Evolutionary conservation across 1,284 basidiomycete genomes (phyloP).

Genomic region (Ustilago curta): DNA sequence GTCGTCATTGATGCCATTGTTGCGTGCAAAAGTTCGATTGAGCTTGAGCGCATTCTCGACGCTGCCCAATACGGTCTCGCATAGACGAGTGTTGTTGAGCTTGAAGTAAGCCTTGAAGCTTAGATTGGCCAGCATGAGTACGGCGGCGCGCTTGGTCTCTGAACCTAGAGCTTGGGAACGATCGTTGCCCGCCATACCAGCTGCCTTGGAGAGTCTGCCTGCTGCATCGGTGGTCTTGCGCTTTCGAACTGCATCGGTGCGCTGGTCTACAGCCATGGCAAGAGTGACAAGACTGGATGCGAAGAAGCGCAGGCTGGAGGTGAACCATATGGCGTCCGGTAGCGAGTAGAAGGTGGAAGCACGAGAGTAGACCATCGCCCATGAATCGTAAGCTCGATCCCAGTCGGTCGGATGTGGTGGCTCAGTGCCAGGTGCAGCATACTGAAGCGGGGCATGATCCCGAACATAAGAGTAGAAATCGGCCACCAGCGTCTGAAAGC

Average conservation of each 20-base stretch:
- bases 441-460: slow-evolving; percentile 28
- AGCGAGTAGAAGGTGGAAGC: slow-evolving; percentile 65
- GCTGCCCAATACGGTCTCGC: slow-evolving; percentile 71
- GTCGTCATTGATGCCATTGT: slow-evolving; percentile 27
- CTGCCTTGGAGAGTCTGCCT: slow-evolving; percentile 62
- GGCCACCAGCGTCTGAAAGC: slow-evolving; percentile 48
- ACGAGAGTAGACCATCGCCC: slow-evolving; percentile 57
- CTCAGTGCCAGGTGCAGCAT: slow-evolving; percentile 15
- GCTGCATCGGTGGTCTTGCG: slow-evolving; percentile 67
- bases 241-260: slow-evolving; percentile 32
- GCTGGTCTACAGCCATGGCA: slow-evolving; percentile 47
- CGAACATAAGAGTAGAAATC: slow-evolving; percentile 45
- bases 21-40: slow-evolving; percentile 46
- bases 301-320: slow-evolving; percentile 53
- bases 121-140: slow-evolving; percentile 64
- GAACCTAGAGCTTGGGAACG: slow-evolving; percentile 51
- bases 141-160: slow-evolving; percentile 64
- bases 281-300: slow-evolving; percentile 45
- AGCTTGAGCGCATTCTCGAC: slow-evolving; percentile 69
- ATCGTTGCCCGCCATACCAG: slow-evolving; percentile 66
- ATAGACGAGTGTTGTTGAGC: slow-evolving; percentile 70
- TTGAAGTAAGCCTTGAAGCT: slow-evolving; percentile 68
- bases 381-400: slow-evolving; percentile 55
- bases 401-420: slow-evolving; percentile 24
- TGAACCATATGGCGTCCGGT: slow-evolving; percentile 67